phyloP scores from a whole-genome alignment of 164 flowering plant genomes.

The Piper betle region DNA sequence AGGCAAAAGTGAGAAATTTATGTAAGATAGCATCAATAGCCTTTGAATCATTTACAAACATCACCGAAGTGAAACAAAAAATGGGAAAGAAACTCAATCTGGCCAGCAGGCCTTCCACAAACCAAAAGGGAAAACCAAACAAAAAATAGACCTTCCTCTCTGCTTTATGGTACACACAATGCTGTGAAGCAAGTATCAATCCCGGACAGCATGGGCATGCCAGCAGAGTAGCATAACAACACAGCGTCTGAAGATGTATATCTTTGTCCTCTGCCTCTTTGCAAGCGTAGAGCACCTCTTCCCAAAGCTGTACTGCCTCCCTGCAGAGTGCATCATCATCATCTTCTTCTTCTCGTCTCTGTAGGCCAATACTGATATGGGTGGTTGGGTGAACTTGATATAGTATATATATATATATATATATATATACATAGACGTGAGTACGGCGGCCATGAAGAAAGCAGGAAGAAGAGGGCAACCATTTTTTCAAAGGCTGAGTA shows the following conservation, averaged over 20 bases:
- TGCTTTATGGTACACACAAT: background rate
- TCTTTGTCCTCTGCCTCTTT: slow-evolving; percentile 64
- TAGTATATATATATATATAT: too few species aligned
- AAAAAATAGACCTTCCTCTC: background rate
- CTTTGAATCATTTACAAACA: background rate
- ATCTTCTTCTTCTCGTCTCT: background rate
- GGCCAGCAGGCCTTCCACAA: background rate
- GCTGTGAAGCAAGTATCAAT: slow-evolving; percentile 6
- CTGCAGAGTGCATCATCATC: background rate
- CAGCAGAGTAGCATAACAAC: slow-evolving; percentile 74
- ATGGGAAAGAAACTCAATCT: background rate
- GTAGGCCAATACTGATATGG: too few species aligned
- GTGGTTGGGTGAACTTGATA: too few species aligned
- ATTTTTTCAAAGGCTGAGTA: too few species aligned
- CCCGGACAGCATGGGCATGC: slow-evolving; percentile 38
- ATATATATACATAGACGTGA: too few species aligned
- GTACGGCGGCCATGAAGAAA: too few species aligned
- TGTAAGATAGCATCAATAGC: background rate
- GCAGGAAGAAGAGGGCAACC: too few species aligned
- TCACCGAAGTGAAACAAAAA: background rate
- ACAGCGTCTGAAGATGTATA: slow-evolving; percentile 68
- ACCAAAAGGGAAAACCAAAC: too few species aligned
- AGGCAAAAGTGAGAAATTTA: background rate
- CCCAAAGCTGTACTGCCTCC: background rate
- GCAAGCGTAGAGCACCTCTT: slow-evolving; percentile 28